A percentile compares a stretch with the other conserved stretches of the same genome.
Conservation (phyloP, 371 early-diverging fungal species). For the Batrachochytrium dendrobatidis region DNA sequence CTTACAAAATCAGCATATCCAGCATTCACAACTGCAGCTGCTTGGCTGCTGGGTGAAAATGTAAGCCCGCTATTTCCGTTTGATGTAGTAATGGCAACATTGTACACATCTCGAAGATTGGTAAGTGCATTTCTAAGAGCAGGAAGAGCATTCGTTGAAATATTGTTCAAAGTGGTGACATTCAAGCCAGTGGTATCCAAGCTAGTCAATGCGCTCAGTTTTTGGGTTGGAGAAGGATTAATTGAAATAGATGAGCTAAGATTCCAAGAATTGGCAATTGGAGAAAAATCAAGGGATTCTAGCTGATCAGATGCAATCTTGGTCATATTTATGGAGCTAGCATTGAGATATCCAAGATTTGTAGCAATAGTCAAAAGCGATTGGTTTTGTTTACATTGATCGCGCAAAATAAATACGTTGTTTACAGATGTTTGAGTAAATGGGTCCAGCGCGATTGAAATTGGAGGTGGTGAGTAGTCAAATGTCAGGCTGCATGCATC, state of each 20-base stretch:
- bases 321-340: background rate
- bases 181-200: background rate
- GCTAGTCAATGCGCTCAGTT: background rate
- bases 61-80: background rate
- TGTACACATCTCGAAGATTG: background rate
- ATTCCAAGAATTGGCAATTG: background rate
- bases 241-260: background rate
- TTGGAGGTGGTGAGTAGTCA: conserved; percentile 3
- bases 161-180: background rate
- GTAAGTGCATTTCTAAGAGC: background rate
- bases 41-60: background rate
- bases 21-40: background rate
- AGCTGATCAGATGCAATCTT: background rate
- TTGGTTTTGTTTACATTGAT: background rate
- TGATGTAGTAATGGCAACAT: background rate
- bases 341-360: background rate
- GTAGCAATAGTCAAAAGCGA: background rate
- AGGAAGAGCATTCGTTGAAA: background rate
- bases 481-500: background rate
- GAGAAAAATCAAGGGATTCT: background rate
- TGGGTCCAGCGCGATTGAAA: background rate
- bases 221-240: background rate
- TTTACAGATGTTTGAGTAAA: background rate
- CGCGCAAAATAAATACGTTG: conserved; percentile 1
- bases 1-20: background rate